Conservation (phyloP, 2,329 filamentous ascomycete species). For the Beauveria varroae region DNA sequence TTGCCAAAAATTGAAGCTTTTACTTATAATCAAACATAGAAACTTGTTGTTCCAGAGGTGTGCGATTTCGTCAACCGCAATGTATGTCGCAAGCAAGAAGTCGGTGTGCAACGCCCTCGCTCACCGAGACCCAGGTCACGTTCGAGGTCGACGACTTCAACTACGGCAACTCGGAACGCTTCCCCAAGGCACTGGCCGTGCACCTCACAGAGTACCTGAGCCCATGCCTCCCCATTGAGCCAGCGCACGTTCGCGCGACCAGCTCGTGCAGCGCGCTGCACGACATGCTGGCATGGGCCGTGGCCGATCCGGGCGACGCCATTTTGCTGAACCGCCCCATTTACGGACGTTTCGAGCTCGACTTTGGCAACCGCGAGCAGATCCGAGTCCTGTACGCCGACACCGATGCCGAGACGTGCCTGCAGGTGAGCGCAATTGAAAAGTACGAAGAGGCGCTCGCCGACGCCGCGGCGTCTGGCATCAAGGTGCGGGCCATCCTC, state of each 20-base stretch:
- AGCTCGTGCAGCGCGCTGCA: conserved; percentile 32
- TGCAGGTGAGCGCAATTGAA: conserved; percentile 35
- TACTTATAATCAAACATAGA: conserved; percentile 15
- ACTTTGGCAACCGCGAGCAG: conserved; percentile 36
- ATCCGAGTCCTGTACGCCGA: conserved; percentile 38
- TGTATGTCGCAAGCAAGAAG: conserved; percentile 17
- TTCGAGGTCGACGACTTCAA: conserved; percentile 24
- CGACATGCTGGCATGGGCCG: conserved; percentile 30
- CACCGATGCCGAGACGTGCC: conserved; percentile 33
- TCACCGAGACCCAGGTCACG: conserved; percentile 16
- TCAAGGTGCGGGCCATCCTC: conserved; percentile 37
- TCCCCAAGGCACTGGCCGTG: conserved; percentile 25
- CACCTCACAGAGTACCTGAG: conserved; percentile 32
- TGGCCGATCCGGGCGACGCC: conserved; percentile 30
- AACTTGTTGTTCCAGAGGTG: conserved; percentile 32
- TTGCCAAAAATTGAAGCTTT: background rate
- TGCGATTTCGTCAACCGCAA: conserved; percentile 22
- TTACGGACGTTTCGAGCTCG: conserved; percentile 43
- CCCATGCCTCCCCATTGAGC: conserved; percentile 22
- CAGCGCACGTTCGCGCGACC: conserved; percentile 26
- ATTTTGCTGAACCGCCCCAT: conserved; percentile 32
- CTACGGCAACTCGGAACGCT: conserved; percentile 28
- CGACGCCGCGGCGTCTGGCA: conserved; percentile 25
- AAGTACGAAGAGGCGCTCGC: conserved; percentile 37
- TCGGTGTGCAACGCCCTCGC: background rate